Base-by-base conservation (phyloP, 306 rosid species). In the Leucaena leucocephala region DNA sequence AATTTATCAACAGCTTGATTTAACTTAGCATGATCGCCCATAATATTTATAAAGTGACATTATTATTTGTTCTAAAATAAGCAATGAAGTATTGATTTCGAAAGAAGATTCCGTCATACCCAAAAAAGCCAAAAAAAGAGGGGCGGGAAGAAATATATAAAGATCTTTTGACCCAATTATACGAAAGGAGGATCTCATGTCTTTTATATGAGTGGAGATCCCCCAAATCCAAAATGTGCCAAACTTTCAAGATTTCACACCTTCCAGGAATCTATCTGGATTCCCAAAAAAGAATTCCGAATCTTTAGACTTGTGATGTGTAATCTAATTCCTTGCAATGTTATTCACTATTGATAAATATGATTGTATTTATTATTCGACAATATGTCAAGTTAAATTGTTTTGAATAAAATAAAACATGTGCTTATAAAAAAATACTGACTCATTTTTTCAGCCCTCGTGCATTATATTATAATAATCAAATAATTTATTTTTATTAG, bases 241-340 rank as follows among this genome's bases (percentile, higher is more conserved):
- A 8, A 4, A 68, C 61, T 78, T 74, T 55, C 35, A 66, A 36
- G 72, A 71, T 76, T 79, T 65, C 71, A 70, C 75, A 55, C 80
- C 35, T 39, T 16, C n/a, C 19, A 11, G 33, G 72, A 59, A 72
- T 65, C 81, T 35, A 57, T 43, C 61, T 55, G 3, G 39, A 33
- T 61, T 33, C 67, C 17, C 6, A 33, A 4, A 4, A 9, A 6
- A 0, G 4, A 2, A 54, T 54, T n/a, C 27, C 59, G 9, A 54
- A 54, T 17, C 58, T 2, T 50, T 50, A 16, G 8, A 16, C 58
- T 50, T 50, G 58, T 16, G 2, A 50, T 5, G 4, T 17, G 58
- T 50, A 6, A 50, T 16, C 57, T n/a, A n/a, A n/a, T n/a, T n/a
- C n/a, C n/a, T n/a, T n/a, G n/a, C n/a, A n/a, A n/a, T n/a, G n/a